Evolutionary conservation across 768 basidiomycete species (phyloP).

Genomic region (Rhizopogon roseolus): DNA sequence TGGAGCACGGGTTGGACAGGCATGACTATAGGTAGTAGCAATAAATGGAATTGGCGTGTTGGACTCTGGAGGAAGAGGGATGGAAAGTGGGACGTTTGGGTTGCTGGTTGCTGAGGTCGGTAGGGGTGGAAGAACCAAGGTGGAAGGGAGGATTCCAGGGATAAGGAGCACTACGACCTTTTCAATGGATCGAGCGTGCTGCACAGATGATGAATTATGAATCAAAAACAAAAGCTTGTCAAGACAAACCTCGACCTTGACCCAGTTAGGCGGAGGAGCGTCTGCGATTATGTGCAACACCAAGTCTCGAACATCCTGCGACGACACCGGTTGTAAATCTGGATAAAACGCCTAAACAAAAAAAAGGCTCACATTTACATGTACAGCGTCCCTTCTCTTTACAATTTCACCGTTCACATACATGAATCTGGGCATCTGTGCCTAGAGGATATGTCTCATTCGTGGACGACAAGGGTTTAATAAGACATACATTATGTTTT

Average conservation of each 20-base stretch:
- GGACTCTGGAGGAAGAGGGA: constrained; percentile 31
- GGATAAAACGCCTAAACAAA: not conserved
- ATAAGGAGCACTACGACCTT: constrained; percentile 78
- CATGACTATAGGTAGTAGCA: constrained; percentile 82
- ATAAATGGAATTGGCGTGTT: constrained; percentile 56
- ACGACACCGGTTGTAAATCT: not conserved
- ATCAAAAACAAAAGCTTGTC: not conserved
- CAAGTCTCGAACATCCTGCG: constrained; percentile 84
- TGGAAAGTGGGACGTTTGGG: constrained; percentile 49
- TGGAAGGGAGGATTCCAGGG: constrained; percentile 78
- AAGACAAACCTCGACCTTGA: constrained; percentile 67
- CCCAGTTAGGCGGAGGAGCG: constrained; percentile 82
- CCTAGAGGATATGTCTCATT: constrained; percentile 12
- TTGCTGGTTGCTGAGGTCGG: constrained; percentile 64
- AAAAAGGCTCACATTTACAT: constrained; percentile 62
- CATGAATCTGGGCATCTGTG: constrained; percentile 61
- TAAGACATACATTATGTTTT: constrained; percentile 54
- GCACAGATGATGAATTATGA: constrained; percentile 2
- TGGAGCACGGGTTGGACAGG: constrained; percentile 88
- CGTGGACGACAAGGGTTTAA: not conserved
- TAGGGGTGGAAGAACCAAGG: constrained; percentile 66
- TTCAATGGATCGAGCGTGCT: constrained; percentile 73
- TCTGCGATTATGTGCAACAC: constrained; percentile 79
- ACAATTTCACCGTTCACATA: constrained; percentile 75
- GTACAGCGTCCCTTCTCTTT: constrained; percentile 67